A percentile compares a stretch with the other conserved stretches of the same genome.
phyloP scores from a whole-genome alignment of 768 basidiomycete species.

The Crepidotus variabilis region DNA sequence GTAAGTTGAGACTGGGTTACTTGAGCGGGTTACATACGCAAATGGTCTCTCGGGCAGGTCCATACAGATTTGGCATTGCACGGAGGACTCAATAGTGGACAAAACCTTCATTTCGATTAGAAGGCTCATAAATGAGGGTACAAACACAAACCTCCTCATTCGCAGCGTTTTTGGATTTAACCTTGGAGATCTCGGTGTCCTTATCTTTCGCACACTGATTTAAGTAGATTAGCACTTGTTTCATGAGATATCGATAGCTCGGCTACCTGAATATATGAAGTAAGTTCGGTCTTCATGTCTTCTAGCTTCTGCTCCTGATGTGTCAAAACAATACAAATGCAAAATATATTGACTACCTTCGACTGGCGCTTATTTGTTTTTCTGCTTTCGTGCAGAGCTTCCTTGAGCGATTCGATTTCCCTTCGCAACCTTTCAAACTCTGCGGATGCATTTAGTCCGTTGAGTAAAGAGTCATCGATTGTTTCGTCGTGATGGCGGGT shows the following conservation, averaged over 20 bases:
- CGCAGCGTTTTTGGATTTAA: conserved; percentile 45
- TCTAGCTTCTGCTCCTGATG: conserved; percentile 41
- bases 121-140: background rate
- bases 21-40: conserved; percentile 42
- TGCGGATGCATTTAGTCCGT: conserved; percentile 36
- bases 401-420: conserved; percentile 56
- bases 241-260: background rate
- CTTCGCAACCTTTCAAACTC: conserved; percentile 53
- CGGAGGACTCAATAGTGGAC: conserved; percentile 48
- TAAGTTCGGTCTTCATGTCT: conserved; percentile 44
- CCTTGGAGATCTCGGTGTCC: conserved; percentile 37
- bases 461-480: conserved; percentile 1
- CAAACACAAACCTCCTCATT: conserved; percentile 49
- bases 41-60: conserved; percentile 63
- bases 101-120: conserved; percentile 37
- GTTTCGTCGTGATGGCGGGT: background rate
- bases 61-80: conserved; percentile 79
- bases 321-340: background rate
- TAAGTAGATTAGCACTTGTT: background rate
- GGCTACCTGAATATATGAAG: conserved; percentile 3
- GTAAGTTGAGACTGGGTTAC: background rate
- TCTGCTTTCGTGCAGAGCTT: conserved; percentile 40
- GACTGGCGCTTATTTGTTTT: conserved; percentile 50
- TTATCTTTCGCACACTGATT: conserved; percentile 41
- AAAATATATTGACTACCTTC: conserved; percentile 41